Conservation (phyloP, 2,329 filamentous ascomycete species). For the Apiospora aurea region DNA sequence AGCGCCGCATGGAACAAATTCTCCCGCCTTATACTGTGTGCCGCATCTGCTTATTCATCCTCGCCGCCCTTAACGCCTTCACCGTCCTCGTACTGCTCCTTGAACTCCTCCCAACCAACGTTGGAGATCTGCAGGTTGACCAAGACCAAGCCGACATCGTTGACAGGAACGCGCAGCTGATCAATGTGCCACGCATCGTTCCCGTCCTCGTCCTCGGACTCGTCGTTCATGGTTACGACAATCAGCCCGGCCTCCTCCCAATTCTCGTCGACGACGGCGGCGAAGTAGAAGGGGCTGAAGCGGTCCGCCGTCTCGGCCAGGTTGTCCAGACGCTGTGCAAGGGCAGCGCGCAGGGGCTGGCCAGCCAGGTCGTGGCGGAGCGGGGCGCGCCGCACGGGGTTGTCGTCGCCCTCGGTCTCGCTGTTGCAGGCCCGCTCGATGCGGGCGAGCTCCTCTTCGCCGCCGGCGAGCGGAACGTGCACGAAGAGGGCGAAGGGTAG, state of each 20-base stretch:
- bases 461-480: not conserved
- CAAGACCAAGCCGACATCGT: not conserved
- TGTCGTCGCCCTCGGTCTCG: not conserved
- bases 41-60: not conserved
- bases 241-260: not conserved
- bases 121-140: slow-evolving; percentile 10
- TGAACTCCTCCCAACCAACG: not conserved
- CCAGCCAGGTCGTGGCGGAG: not conserved
- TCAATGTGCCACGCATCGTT: not conserved
- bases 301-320: not conserved
- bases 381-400: not conserved
- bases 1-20: not conserved
- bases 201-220: not conserved
- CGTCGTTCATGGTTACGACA: not conserved
- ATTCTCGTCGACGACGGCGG: not conserved
- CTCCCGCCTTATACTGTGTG: too few relatives aligned
- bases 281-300: slow-evolving; percentile 13
- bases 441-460: slow-evolving; percentile 6
- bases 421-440: slow-evolving; percentile 4
- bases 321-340: not conserved
- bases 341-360: slow-evolving; percentile 1
- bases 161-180: not conserved
- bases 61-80: too few relatives aligned
- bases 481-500: slow-evolving; percentile 15
- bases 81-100: not conserved